Evolutionary conservation across 768 basidiomycete genomes (phyloP), one percentile per base, ranked within the genome.

Genomic region (Suillus bovinus): DNA sequence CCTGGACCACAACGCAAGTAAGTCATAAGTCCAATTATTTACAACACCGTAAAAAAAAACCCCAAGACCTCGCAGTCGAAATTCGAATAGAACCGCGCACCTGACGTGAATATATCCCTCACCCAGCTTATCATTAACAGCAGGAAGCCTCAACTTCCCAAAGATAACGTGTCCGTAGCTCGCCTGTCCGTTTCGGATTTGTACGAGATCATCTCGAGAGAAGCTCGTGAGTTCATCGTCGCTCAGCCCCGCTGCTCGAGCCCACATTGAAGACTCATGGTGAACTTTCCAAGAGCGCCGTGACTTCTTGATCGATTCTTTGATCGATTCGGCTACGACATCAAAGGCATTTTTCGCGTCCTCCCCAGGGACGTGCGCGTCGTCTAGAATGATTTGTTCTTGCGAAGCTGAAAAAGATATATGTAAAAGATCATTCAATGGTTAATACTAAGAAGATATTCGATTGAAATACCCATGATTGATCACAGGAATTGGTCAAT

Each of bases 81-180:
- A 22, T 36, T 34, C 33, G 59, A 24, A 24, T 38, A 34, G 33
- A 29, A 36, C 73, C 80, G n/a, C 33, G 67, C 67, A 90, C 89
- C 89, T 83, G 70, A 91, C 83, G 66, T 92, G 89, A 59, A 91
- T 67, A 68, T 81, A 90, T 13, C 90, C 90, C 67, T 80, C 79
- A 33, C 90, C 88, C 34, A 67, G 22, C 68, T 84, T 76, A 68
- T 90, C 89, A 8, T 83, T 77, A 59, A 91, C 76, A 24, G 83
- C 87, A 9, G 89, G 88, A 50, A 92, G 80, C 67, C 82, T 83
- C 71, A 92, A 83, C 80, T 93, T 91, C 31, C 91, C 90, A 13
- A 93, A 72, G 63, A 93, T 83, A 61, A 92, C 84, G 11, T 81
- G 84, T 17, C 91, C 91, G 71, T 92, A 86, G 62, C 86, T 81